These are phyloP conservation scores for Boletus smithii DNA, from an alignment of 1,284 basidiomycete genomes.

Conservation along the genomic window DNA sequence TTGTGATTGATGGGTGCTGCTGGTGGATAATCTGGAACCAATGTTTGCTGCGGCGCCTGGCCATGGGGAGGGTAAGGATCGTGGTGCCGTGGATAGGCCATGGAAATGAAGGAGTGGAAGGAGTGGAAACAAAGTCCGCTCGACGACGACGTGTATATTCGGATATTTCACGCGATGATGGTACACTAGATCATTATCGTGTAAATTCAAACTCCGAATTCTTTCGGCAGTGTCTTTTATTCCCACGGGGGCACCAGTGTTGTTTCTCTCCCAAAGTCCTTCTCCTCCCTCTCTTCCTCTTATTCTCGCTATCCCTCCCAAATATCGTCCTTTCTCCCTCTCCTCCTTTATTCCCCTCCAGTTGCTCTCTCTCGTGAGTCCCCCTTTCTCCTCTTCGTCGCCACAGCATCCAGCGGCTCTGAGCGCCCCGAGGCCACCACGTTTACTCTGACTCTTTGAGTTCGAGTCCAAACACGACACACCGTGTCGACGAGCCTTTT, in stretches of 20 bases:
- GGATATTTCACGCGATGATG: too few relatives aligned
- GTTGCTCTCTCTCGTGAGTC: constrained; percentile 28
- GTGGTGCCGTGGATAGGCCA: constrained; percentile 57
- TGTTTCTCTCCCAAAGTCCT: constrained; percentile 32
- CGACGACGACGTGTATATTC: too few relatives aligned
- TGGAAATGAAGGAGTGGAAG: constrained; percentile 28
- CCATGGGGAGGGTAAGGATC: constrained; percentile 37
- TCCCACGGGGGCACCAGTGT: constrained; percentile 34
- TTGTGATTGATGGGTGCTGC: constrained; percentile 20
- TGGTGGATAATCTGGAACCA: constrained; percentile 40
- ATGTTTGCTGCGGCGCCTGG: constrained; percentile 32
- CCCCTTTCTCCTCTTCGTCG: constrained; percentile 5
- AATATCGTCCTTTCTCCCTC: background rate
- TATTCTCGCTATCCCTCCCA: constrained; percentile 24
- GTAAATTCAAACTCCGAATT: constrained; percentile 27
- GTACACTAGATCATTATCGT: background rate
- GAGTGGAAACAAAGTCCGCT: constrained; percentile 21
- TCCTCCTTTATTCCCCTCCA: background rate
- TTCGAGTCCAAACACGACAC: constrained; percentile 7
- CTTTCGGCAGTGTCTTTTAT: constrained; percentile 28
- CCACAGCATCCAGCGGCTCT: constrained; percentile 1
- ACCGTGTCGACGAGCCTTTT: constrained; percentile 8
- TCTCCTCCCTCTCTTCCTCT: constrained; percentile 29
- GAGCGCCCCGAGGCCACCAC: constrained; percentile 32
- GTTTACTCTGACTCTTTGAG: constrained; percentile 17